Base-by-base conservation (phyloP, 495 filamentous ascomycete genomes). In the Aspergillus campestris region DNA sequence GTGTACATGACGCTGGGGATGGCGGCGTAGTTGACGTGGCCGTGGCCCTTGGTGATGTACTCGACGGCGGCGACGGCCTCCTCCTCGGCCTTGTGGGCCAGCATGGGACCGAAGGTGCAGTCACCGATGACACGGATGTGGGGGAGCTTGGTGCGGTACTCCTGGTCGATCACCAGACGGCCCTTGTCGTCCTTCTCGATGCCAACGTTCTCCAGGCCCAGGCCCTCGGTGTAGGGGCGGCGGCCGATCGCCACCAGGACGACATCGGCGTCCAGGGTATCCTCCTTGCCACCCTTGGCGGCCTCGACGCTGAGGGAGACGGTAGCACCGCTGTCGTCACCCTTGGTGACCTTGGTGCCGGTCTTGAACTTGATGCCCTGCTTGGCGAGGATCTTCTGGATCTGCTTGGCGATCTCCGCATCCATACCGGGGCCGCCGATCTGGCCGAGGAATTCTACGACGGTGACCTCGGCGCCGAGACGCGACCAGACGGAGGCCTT, bases 1-100 rank as follows among this genome's bases (percentile, higher is more conserved):
- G 92, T 97, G 78, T 98, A 98, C 92, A 98, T 98, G 70, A 98
- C 92, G 37, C 85, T 87, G 50, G 92, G 92, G 64, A 98, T 98
- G 69, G 84, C 87, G 61, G 81, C 86, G 76, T 98, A 98, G 83
- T 98, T 98, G 64, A 98, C 92, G 69, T 98, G 92, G 31, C 92
- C 92, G 70, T 91, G 84, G 50, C 87, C 88, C 74, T 95, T 96
- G 70, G 84, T 89, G 70, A 98, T 89, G 78, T 88, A 97, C 69
- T 98, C 92, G 34, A 97, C 77, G 34, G 79, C 89, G 9, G 92
- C 92, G 39, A 96, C 89, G 44, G 75, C 92, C 73, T 98, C 92
- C 73, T 98, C 92, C 73, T 98, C 92, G 34, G 94, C 92, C 79
- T 98, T 98, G 79, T 98, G 92, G 40, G 92, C 92, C 58, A 98